Base-by-base conservation (phyloP, 345 rosid genomes). In the Euphorbia lathyris region DNA sequence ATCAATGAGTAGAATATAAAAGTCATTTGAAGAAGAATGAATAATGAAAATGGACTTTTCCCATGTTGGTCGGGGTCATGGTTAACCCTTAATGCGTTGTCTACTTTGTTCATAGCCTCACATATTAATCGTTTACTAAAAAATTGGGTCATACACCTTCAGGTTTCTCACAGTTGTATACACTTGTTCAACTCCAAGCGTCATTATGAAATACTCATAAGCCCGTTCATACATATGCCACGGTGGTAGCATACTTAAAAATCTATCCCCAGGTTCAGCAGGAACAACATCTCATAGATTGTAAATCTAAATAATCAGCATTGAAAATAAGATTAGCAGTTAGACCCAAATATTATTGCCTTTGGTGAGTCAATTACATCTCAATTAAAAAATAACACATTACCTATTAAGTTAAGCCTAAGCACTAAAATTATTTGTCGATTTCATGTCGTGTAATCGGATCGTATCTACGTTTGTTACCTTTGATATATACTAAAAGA, bases 161-260 rank as follows among this genome's bases (percentile, higher is more conserved):
- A 94, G 82, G 75, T 85, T 80, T 84, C 74, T 87, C 60, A 91
- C 83, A 29, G 83, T 86, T 22, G 97, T 91, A 82, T 94, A 94
- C 60, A 86, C 86, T 79, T 90, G 97, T 83, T 91, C 90, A 68
- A 81, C 76, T 75, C 99, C 99, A 65, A 59, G 67, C 7, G 97
- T 80, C 72, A 94, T 86, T 64, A 77, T 85, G 80, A 87, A 91
- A 72, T 94, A 94, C 77, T 90, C 97, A 78, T 83, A 77, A 76
- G 93, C 93, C 65, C 98, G 92, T 79, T 94, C 98, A 78, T 94
- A 94, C 1, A 85, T 90, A 79, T 94, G 99, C 99, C 99, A 91
- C 43, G 96, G 83, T 51, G 99, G 99, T 53, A 94, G 79, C 86
- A 94, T 83, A 76, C 97, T 94, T 67, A 94, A 75, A 85, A 94